phyloP scores from a whole-genome alignment of 1,139 yeast genomes.

The Taphrina flavorubra region DNA sequence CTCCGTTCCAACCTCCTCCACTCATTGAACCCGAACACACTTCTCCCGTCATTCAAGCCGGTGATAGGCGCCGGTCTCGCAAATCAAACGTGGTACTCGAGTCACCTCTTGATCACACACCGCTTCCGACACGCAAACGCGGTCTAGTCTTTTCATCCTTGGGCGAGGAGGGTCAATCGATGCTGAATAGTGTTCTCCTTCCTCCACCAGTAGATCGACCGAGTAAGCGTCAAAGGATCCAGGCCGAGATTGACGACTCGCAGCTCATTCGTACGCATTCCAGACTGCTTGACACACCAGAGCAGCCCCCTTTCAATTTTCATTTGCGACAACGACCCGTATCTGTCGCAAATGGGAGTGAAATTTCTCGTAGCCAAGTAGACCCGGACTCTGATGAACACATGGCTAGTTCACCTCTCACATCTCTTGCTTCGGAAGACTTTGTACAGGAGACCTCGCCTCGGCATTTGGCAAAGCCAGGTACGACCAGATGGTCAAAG shows the following conservation, averaged over 20 bases:
- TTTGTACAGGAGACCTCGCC: constrained; percentile 25
- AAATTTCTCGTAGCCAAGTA: constrained; percentile 1
- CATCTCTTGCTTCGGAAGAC: constrained; percentile 28
- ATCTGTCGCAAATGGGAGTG: constrained; percentile 24
- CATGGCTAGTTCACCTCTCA: constrained; percentile 21
- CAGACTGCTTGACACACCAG: constrained; percentile 1
- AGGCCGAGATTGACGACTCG: constrained; percentile 17
- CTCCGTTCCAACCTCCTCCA: not conserved
- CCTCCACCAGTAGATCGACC: constrained; percentile 1
- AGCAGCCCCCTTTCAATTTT: constrained; percentile 6
- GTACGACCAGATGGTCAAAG: constrained; percentile 14
- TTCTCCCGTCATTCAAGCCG: constrained; percentile 23
- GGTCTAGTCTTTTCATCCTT: constrained; percentile 10
- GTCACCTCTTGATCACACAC: constrained; percentile 16
- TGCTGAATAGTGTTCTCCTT: not conserved
- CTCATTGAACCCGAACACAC: constrained; percentile 4
- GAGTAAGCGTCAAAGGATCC: not conserved
- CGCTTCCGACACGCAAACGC: constrained; percentile 13
- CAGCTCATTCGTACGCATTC: not conserved
- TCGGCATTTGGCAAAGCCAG: constrained; percentile 8
- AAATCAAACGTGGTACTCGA: constrained; percentile 6
- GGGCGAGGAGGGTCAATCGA: constrained; percentile 2
- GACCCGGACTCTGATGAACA: constrained; percentile 17
- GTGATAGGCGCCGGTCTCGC: constrained; percentile 30
- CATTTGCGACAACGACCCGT: not conserved